Evolutionary conservation across 176 grass and related monocot genomes (phyloP), one percentile per base, ranked within the genome.

Genomic region (Panicum miliaceum): DNA sequence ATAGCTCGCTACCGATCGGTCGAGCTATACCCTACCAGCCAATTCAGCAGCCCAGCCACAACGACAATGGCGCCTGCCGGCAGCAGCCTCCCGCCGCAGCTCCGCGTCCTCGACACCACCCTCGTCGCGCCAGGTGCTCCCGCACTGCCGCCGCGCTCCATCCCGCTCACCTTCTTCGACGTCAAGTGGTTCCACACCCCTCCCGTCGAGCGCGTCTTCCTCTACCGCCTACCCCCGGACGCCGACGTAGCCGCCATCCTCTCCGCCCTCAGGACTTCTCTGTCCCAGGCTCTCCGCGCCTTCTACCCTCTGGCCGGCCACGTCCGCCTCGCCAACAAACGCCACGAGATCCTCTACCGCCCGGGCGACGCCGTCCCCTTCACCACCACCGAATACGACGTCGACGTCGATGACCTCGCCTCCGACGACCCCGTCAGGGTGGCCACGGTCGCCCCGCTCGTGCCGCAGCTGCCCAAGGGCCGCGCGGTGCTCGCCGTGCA

Each of bases 161-260:
- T 92, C 14, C 87, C 84, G 3, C 76, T 92, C 52, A 81, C 84
- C 62, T 92, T 86, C 60, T 77, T 89, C 34, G 90, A 92, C 78
- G 40, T 86, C 7, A 54, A 75, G 32, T 89, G 84, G 87, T 43
- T 84, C 10, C 23, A 59, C 43, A 20, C 37, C 18, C 73, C 57
- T 18, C 83, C 86, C 8, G 90, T 89, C 5, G 72, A 89, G 32
- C 90, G 90, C 41, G 46, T 89, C 82, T 86, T 92, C 66, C 38
- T 92, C 82, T 92, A 88, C 82, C 64, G 10, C n/a, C 85, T 88
- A 64, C 20, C 72, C 46, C 26, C 65, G 11, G 50, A 47, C 72
- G 22, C 86, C 65, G 54, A 80, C 79, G 10, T 16, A 23, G 48
- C 67, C 45, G 46, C 58, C 76, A 45, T 89, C 78, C 11, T 86